Evolutionary conservation across 176 grass and related monocot species (phyloP), one percentile per base, ranked within the genome.

Genomic region (Eragrostis curvula): DNA sequence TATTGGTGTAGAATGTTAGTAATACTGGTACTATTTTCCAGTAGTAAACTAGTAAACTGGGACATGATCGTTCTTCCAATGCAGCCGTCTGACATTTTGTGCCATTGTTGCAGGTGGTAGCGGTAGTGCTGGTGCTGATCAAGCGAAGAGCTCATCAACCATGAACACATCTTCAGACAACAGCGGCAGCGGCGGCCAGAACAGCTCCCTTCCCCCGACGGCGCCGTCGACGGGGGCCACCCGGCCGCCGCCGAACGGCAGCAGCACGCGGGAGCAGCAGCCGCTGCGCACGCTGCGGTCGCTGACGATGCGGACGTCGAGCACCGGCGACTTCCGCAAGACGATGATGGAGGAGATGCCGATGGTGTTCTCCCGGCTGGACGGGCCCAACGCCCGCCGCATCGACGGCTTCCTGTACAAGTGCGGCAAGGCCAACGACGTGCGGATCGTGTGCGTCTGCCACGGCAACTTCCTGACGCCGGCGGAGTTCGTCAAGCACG

Each of bases 341-440:
- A 94, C 66, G 57, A 94, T 99, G 97, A 84, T 92, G 87, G 97
- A 96, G 66, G 89, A 94, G 68, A 99, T 99, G 97, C 97, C 97
- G 49, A 94, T 92, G 75, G 97, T 99, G 28, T 96, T 93, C 3
- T 94, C 93, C 30, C 84, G 67, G 77, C 89, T 86, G 63, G 85
- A 89, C 5, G 87, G 93, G 2, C 79, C 89, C 57, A 87, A 90
- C 43, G 91, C 89, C 10, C 61, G 85, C 36, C 91, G 79, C 74
- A 86, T 90, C 10, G 97, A 96, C 67, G 97, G 93, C 6, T 96
- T 99, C 90, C 85, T 99, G 27, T 99, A 99, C 89, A 99, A 90
- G 71, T 99, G 92, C 74, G 52, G 73, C 75, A 92, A 94, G 45
- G 91, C 87, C 15, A 89, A 88, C 71, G 89, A 96, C 71, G 93